These are phyloP conservation scores for Filobasidium wieringae DNA, from an alignment of 768 basidiomycete genomes.

Conservation along the genomic window DNA sequence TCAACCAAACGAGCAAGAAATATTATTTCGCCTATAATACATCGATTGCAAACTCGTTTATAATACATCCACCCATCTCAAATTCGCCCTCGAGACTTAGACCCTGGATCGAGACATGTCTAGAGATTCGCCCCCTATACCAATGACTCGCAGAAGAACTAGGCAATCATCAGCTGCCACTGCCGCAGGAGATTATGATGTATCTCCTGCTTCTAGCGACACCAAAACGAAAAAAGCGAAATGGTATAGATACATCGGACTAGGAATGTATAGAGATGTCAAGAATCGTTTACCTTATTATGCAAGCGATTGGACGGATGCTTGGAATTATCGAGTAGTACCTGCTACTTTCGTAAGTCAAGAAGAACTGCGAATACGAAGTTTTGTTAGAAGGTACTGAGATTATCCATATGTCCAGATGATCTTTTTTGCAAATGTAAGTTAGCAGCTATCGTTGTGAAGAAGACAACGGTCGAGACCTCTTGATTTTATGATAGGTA, in stretches of 20 bases:
- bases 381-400: not conserved
- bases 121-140: too few relatives aligned
- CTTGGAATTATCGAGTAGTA: constrained; percentile 79
- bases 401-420: constrained; percentile 11
- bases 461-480: constrained; percentile 63
- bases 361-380: constrained; percentile 58
- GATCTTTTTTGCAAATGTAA: constrained; percentile 28
- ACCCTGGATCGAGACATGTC: too few relatives aligned
- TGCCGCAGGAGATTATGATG: too few relatives aligned
- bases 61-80: too few relatives aligned
- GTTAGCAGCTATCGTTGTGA: not conserved
- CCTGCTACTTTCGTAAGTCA: constrained; percentile 77
- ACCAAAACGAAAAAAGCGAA: too few relatives aligned
- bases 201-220: too few relatives aligned
- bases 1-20: too few relatives aligned
- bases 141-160: too few relatives aligned
- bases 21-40: too few relatives aligned
- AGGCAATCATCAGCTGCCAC: too few relatives aligned
- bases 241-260: constrained; percentile 14
- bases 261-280: constrained; percentile 62
- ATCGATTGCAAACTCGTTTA: too few relatives aligned
- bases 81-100: too few relatives aligned
- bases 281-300: constrained; percentile 66
- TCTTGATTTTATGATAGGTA: constrained; percentile 15
- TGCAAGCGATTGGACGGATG: constrained; percentile 75